Conservation (phyloP, 116 monocot genomes). For the Iris pallida region DNA sequence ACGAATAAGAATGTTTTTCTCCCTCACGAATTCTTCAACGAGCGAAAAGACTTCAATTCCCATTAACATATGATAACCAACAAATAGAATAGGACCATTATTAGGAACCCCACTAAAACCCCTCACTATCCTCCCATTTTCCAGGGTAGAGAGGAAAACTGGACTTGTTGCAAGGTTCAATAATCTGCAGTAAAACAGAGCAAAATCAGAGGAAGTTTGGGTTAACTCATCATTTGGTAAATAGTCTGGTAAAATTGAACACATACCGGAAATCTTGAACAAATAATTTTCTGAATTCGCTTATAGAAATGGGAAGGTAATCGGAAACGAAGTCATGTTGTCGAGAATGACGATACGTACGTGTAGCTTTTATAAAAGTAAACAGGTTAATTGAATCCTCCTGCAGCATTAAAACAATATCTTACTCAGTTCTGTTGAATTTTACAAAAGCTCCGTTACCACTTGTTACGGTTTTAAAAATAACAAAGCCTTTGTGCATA, state of each 20-base stretch:
- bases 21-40: slow-evolving; percentile 14
- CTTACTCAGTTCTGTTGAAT: too few species aligned
- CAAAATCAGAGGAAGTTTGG: too few species aligned
- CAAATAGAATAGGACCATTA: slow-evolving; percentile 59
- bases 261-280: slow-evolving; percentile 14
- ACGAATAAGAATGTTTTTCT: slow-evolving; percentile 26
- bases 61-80: slow-evolving; percentile 51
- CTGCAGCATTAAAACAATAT: slow-evolving; percentile 13
- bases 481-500: too few species aligned
- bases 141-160: slow-evolving; percentile 49
- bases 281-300: slow-evolving; percentile 13
- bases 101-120: slow-evolving; percentile 64
- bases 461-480: too few species aligned
- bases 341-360: slow-evolving; percentile 40
- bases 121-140: slow-evolving; percentile 50
- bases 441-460: too few species aligned
- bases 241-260: not conserved
- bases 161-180: slow-evolving; percentile 37
- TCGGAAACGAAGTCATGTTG: slow-evolving; percentile 26
- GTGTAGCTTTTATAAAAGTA: slow-evolving; percentile 33
- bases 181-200: slow-evolving; percentile 26
- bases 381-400: slow-evolving; percentile 32
- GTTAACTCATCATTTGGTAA: not conserved
- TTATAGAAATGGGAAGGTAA: slow-evolving; percentile 24
- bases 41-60: slow-evolving; percentile 32